Percentiles rank a stretch among this genome's conserved stretches.
phyloP scores from a whole-genome alignment of 306 rosid species.

The Elaeagnus macrophylla region DNA sequence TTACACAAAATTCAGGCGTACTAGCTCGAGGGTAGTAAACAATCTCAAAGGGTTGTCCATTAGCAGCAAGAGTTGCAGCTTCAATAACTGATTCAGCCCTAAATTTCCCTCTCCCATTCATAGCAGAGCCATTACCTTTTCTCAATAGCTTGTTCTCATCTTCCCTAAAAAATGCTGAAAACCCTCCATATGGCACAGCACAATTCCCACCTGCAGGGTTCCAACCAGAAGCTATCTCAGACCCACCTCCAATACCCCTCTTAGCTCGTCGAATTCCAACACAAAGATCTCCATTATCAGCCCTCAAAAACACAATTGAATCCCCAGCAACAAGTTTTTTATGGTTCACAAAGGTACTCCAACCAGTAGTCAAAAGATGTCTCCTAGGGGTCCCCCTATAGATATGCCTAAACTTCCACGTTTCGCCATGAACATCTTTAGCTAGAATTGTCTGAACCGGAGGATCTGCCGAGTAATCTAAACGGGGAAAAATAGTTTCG shows the following conservation, averaged over 20 bases:
- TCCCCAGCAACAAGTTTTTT: conserved; percentile 94
- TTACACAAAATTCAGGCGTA: conserved; percentile 85
- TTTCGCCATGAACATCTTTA: conserved; percentile 84
- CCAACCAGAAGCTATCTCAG: conserved; percentile 61
- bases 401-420: conserved; percentile 89
- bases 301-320: conserved; percentile 73
- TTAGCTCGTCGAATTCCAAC: conserved; percentile 85
- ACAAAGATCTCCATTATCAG: conserved; percentile 76
- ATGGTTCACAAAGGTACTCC: conserved; percentile 92
- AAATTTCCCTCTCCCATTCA: conserved; percentile 52
- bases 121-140: conserved; percentile 23
- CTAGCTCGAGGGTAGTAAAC: conserved; percentile 81
- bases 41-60: conserved; percentile 72
- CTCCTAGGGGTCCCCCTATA: conserved; percentile 93
- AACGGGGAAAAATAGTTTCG: conserved; percentile 76
- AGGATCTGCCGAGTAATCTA: conserved; percentile 68
- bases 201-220: conserved; percentile 62
- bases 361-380: conserved; percentile 91
- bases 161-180: conserved; percentile 44
- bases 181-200: conserved; percentile 45
- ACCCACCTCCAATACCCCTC: conserved; percentile 61
- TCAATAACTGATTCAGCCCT: conserved; percentile 61
- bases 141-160: conserved; percentile 43
- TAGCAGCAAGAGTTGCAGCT: conserved; percentile 66
- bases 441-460: conserved; percentile 83